A percentile compares a stretch with the other conserved stretches of the same genome.
Evolutionary conservation across 148 eudicot species (phyloP).

Genomic region (Drosera capensis): DNA sequence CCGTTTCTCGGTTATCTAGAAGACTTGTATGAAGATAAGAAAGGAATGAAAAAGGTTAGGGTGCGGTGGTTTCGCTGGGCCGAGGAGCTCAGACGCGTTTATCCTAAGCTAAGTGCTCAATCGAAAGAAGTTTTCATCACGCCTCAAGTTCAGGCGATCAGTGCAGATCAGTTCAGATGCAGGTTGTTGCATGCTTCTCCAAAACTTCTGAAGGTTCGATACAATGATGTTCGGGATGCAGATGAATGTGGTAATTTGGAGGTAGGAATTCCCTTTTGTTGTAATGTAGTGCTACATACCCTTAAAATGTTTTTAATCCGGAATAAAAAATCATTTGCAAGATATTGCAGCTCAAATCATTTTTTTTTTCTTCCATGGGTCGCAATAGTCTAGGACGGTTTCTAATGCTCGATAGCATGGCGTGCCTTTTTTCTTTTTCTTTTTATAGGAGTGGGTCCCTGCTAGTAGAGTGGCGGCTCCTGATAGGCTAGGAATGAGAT

Average conservation of each 20-base stretch:
- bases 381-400: too few species aligned
- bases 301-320: too few species aligned
- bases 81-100: constrained; percentile 2
- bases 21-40: constrained; percentile 18
- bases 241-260: constrained; percentile 24
- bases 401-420: too few species aligned
- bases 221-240: constrained; percentile 18
- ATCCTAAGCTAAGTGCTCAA: constrained; percentile 8
- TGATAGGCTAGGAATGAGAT: constrained; percentile 23
- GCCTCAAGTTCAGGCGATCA: constrained; percentile 12
- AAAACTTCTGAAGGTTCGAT: constrained; percentile 17
- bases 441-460: constrained; percentile 35
- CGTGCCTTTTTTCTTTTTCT: too few species aligned
- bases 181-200: constrained; percentile 14
- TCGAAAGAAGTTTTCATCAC: constrained; percentile 18
- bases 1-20: constrained; percentile 14
- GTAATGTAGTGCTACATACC: too few species aligned
- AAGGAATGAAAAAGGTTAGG: constrained; percentile 13
- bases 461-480: constrained; percentile 20
- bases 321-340: too few species aligned
- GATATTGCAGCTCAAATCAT: too few species aligned
- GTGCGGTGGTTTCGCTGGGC: constrained; percentile 16
- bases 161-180: constrained; percentile 29
- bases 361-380: too few species aligned
- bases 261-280: constrained; percentile 10